A percentile compares a stretch with the other conserved stretches of the same genome.
Conservation (phyloP, 23 red algal genomes). For the Chondrus crispus region DNA sequence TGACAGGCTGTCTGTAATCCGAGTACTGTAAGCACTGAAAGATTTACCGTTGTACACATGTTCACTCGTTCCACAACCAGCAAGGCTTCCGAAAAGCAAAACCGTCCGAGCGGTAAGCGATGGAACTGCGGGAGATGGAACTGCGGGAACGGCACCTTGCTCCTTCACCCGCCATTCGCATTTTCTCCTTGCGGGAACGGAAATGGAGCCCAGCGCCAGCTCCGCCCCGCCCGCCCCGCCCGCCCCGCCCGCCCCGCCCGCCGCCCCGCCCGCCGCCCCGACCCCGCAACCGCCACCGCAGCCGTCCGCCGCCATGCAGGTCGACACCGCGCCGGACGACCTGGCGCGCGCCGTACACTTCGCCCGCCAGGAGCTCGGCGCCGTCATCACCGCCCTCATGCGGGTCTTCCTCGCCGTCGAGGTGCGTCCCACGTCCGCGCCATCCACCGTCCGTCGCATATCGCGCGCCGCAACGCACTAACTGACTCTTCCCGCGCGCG, state of each 20-base stretch:
- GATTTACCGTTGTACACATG: too few relatives aligned
- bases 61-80: too few relatives aligned
- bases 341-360: background rate
- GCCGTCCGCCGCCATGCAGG: background rate
- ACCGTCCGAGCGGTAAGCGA: too few relatives aligned
- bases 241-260: background rate
- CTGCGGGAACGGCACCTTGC: too few relatives aligned
- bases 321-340: background rate
- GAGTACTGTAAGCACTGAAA: too few relatives aligned
- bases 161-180: too few relatives aligned
- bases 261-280: background rate
- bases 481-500: background rate
- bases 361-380: slow-evolving; percentile 18
- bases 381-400: slow-evolving; percentile 23
- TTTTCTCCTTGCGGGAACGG: too few relatives aligned
- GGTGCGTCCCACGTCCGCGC: background rate
- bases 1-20: too few relatives aligned
- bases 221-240: background rate
- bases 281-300: background rate
- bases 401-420: slow-evolving; percentile 13
- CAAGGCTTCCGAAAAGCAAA: too few relatives aligned
- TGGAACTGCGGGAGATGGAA: too few relatives aligned
- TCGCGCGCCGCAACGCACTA: background rate
- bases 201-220: too few relatives aligned
- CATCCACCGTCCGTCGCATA: background rate